These are phyloP conservation scores for Candida tetrigidarum DNA, from an alignment of 1,139 yeast genomes.

Conservation along the genomic window DNA sequence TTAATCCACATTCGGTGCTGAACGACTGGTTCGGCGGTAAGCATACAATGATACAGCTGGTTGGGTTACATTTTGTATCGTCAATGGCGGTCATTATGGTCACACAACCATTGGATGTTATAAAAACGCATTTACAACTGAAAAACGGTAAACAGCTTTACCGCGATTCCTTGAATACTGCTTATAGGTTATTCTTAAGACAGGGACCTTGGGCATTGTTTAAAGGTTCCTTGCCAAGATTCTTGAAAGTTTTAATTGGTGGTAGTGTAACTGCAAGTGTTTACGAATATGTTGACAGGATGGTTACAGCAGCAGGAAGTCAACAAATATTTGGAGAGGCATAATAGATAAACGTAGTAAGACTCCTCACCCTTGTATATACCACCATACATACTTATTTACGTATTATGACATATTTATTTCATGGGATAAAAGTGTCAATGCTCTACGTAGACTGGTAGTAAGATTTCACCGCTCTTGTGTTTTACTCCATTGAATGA, in stretches of 20 bases:
- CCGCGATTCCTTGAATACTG: slow-evolving; percentile 72
- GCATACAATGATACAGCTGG: slow-evolving; percentile 43
- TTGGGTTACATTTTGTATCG: slow-evolving; percentile 57
- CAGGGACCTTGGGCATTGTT: slow-evolving; percentile 72
- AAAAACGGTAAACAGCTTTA: slow-evolving; percentile 65
- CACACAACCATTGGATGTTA: slow-evolving; percentile 91
- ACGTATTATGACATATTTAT: too few species aligned
- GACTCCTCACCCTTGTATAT: too few species aligned
- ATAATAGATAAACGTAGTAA: too few species aligned
- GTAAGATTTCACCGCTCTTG: slow-evolving; percentile 50
- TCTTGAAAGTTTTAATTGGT: slow-evolving; percentile 74
- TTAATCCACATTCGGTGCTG: slow-evolving; percentile 56
- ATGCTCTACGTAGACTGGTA: slow-evolving; percentile 54
- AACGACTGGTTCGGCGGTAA: slow-evolving; percentile 55
- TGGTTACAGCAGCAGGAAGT: slow-evolving; percentile 50
- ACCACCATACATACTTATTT: background rate
- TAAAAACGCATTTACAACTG: slow-evolving; percentile 89
- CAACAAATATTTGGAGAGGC: slow-evolving; percentile 48
- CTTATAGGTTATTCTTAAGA: slow-evolving; percentile 67
- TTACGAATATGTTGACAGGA: slow-evolving; percentile 62
- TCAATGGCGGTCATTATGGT: slow-evolving; percentile 70
- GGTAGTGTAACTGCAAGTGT: slow-evolving; percentile 80
- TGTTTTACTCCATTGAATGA: slow-evolving; percentile 54
- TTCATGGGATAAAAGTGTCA: background rate
- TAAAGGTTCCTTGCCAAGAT: slow-evolving; percentile 82